Evolutionary conservation across 2,329 filamentous ascomycete species (phyloP), one percentile per base, ranked within the genome.

Genomic region (Fusarium cicatricum): DNA sequence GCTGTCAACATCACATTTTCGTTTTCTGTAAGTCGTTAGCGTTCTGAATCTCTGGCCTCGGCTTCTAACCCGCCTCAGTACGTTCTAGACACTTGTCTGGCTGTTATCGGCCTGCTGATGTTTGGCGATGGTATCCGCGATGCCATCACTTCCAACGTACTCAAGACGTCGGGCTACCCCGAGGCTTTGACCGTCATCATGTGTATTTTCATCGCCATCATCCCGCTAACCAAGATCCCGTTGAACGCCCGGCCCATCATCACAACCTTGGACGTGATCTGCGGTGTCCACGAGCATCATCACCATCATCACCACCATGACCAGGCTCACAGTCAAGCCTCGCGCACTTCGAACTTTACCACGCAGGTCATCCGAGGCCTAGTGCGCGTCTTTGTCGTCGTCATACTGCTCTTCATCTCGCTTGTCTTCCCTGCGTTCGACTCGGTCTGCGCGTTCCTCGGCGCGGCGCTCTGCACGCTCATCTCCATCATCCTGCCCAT

Each of bases 141-240:
- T 61, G 92, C 96, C 73, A 88, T 98, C 71, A 97, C 95, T 0
- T 89, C 90, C 69, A 98, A 97, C 75, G 89, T 99, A 56, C 85
- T 98, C 62, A 80, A 83, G 46, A 89, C 86, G 1, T 75, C 82
- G 6, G 89, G 88, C 48, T 97, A 96, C 71, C 91, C 94, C 1
- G 78, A 84, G 11, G 82, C 79, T 1, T 75, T 96, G 34, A 91
- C 87, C n/a, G 77, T 94, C 40, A 80, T 94, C 64, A 90, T 97
- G 73, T 92, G 92, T 62, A 80, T 91, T 58, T 94, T 93, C 73
- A 90, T 98, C 65, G 90, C 90, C 70, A 92, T 97, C 71, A 97
- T 98, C 61, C 95, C 94, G 1, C 79, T 99, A 45, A 97, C 94
- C 31, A 99, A 99, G 76, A 87, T 97, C n/a, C 92, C 93, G 0